Base-by-base conservation (phyloP, 805 yeast genomes). In the Cyberlindnera bimundalis region DNA sequence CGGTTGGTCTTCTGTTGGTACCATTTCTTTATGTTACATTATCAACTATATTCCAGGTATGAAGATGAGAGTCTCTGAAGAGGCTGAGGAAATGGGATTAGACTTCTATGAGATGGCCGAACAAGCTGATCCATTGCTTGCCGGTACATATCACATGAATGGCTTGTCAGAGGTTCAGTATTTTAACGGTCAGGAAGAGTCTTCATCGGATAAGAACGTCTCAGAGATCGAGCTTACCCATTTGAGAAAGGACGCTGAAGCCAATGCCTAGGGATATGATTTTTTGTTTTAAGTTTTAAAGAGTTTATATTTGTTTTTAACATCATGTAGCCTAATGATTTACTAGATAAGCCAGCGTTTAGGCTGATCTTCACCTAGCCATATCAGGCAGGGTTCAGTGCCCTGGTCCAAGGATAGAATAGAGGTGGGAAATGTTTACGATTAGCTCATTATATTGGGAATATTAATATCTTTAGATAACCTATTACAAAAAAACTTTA, bases 101-200 rank as follows among this genome's bases (percentile, higher is more conserved):
- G 80, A 74, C 51, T 49, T 64, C 37, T 65, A 51, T 37, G 78
- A 74, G 49, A 70, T 74, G 74, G 70, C 70, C n/a, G 79, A 74
- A 43, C 61, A 66, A 40, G 52, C 62, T 21, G 74, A 70, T 48
- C 67, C 63, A 44, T 57, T 59, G 34, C 14, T 46, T 13, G 38
- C 16, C 6, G 42, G 38, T 11, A 17, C 31, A 4, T 35, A 20
- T 29, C 17, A 37, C 6, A 40, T 17, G 11, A 21, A 25, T 19
- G 21, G 19, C 3, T 7, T 35, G 27, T 9, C 39, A 12, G 42
- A 42, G 3, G 35, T 53, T 11, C 52, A 53, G 36, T 51, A 45
- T 40, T 38, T 51, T 35, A 40, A 39, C 5, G 47, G 46, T 17
- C 39, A 42, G 33, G 39, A 30, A 21, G 28, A 12, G 15, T 25